phyloP scores from a whole-genome alignment of 1,284 basidiomycete species.

The Anthracocystis walkeri region DNA sequence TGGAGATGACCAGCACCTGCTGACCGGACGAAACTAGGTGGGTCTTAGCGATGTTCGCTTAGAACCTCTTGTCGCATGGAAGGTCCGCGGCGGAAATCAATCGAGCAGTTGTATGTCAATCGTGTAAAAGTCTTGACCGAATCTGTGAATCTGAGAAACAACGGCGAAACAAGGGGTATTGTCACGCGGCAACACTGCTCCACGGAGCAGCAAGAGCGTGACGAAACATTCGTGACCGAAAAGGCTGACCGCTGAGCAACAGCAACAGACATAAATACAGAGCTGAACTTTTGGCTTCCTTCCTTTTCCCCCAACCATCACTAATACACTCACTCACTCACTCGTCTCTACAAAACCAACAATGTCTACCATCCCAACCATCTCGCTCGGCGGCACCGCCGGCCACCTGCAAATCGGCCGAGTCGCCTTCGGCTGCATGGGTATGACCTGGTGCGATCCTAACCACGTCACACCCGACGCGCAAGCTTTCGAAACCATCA shows the following conservation, averaged over 20 bases:
- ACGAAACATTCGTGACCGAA: no score
- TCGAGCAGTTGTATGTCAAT: no score
- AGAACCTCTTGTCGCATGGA: no score
- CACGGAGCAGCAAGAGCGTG: no score
- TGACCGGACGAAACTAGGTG: no score
- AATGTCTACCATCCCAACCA: conserved; percentile 61
- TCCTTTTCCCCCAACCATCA: neutral
- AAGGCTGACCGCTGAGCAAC: neutral
- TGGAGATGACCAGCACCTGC: no score
- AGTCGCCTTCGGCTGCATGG: conserved; percentile 61
- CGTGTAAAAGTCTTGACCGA: no score
- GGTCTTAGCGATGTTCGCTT: no score
- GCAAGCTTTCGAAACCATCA: conserved; percentile 76
- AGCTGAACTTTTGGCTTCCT: neutral
- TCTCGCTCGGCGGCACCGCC: conserved; percentile 53
- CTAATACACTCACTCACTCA: neutral
- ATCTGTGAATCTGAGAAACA: no score
- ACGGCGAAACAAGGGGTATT: no score
- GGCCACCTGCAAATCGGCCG: conserved; percentile 44
- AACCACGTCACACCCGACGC: conserved; percentile 72
- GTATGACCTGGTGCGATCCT: conserved; percentile 55
- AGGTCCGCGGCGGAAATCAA: no score
- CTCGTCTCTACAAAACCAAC: neutral
- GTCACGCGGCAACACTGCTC: no score
- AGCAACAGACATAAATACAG: neutral